Base-by-base conservation (phyloP, 208 protist species). In the Trypanosomatidae sp. region DNA sequence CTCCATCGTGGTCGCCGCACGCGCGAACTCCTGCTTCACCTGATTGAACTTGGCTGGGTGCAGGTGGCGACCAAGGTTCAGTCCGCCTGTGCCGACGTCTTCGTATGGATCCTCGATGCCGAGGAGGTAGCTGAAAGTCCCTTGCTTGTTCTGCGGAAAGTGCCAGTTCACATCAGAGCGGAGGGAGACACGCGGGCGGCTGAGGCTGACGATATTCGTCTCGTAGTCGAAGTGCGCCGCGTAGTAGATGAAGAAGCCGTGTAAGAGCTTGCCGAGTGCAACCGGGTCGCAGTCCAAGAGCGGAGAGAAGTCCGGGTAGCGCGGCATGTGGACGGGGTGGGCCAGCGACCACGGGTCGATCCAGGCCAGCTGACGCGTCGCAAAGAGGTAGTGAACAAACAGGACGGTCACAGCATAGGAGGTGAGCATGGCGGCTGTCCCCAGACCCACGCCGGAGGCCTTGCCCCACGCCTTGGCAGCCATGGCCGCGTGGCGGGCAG, bases 71-170 rank as follows among this genome's bases (percentile, higher is more conserved):
- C 92, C 92, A 10, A 97, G 77, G 76, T 97, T 97, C 39, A 97
- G 86, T 6, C 92, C 92, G 6, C 92, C 92, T 0, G 68, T 83
- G 41, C 90, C 91, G 39, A 95, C 86, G 68, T 97, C 90, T 71
- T 97, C 92, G 71, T 97, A 97, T 15, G 92, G 92, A 69, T 97
- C 92, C 72, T 97, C 92, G 58, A 97, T 94, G 59, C 90, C 83
- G 13, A 97, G 74, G 56, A 86, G 71, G 71, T 97, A 97, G 69
- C 84, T 91, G 78, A 91, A 95, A 15, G 83, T 96, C 46, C 91
- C 91, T 60, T 90, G 83, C 47, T 88, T 89, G 71, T 91, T 83
- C 70, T 86, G 83, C 15, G 92, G 86, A 67, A 95, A 97, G 69
- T 84, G 87, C 91, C 92, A 97, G 1, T 77, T 79, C 15, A 95